phyloP scores from a whole-genome alignment of 2,329 filamentous ascomycete genomes.

The Eutypa lata region DNA sequence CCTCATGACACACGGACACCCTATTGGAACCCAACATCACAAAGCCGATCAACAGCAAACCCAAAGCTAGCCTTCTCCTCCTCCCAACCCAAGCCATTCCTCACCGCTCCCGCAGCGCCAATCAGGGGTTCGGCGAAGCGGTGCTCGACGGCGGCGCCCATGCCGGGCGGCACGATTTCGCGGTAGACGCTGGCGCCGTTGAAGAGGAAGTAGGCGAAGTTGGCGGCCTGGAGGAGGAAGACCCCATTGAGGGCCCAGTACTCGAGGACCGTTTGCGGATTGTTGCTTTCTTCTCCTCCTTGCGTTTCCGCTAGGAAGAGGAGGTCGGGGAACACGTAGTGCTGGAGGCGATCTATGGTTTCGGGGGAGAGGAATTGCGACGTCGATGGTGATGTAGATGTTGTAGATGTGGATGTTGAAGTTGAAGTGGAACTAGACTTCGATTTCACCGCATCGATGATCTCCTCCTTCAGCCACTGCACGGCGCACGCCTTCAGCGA shows the following conservation, averaged over 20 bases:
- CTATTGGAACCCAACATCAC: too few relatives aligned
- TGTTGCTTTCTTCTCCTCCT: conserved; percentile 28
- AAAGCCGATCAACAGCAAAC: neutral
- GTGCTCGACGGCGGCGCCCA: conserved; percentile 56
- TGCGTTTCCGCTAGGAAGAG: conserved; percentile 38
- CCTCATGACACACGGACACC: too few relatives aligned
- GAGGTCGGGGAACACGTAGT: conserved; percentile 58
- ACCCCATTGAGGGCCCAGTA: conserved; percentile 50
- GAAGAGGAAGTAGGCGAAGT: conserved; percentile 58
- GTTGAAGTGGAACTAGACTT: conserved; percentile 7
- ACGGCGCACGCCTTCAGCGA: conserved; percentile 61
- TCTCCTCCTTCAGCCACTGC: conserved; percentile 61
- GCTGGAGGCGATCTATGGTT: conserved; percentile 58
- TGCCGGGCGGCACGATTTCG: conserved; percentile 51
- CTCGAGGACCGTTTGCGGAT: conserved; percentile 42
- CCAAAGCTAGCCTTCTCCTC: conserved; percentile 20
- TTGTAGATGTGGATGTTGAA: neutral
- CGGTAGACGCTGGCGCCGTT: conserved; percentile 35
- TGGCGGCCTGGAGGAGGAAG: conserved; percentile 58
- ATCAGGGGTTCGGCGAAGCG: conserved; percentile 55
- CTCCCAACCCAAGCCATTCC: conserved; percentile 3
- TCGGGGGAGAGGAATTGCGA: conserved; percentile 49
- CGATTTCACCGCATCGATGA: conserved; percentile 42
- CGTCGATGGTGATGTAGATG: neutral
- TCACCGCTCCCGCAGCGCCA: conserved; percentile 36